Base-by-base conservation (phyloP, 345 rosid genomes). In the Hibiscus syriacus region DNA sequence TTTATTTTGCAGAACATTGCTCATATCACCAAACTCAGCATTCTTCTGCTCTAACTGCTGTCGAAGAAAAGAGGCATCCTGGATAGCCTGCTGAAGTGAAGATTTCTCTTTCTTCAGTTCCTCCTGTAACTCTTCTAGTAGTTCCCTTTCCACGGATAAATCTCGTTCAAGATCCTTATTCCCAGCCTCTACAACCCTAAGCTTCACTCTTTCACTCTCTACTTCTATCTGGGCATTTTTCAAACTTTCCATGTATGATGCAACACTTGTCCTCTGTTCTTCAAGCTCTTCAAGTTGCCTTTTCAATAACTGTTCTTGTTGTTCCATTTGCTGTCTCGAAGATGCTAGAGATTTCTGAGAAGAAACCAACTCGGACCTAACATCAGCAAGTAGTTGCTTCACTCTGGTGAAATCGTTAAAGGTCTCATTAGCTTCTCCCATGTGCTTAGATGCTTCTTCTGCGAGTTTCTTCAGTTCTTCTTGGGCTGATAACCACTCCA, bases 221-320 rank as follows among this genome's bases (percentile, higher is more conserved):
- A 93, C 88, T 82, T 88, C 92, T 69, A 71, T 73, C 73, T 79
- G 84, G 70, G 89, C 94, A 73, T 86, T 82, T 72, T 77, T 84
- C 82, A 90, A 75, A 78, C 78, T 84, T 52, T 78, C 81, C 86
- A 83, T 78, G 79, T 90, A 86, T 29, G 85, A 77, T 30, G 55
- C 34, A 61, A 88, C 71, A 68, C 85, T 53, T 64, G 54, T 78
- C 84, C 82, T 50, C 26, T 50, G 55, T 50, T 50, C 55, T 50
- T 50, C 55, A 50, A 50, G 55, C 55, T 50, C 55, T 9, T 19
- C 13, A 22, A 50, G 55, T 20, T 50, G 55, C 55, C 9, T 50
- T 50, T 50, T 77, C 20, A 92, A 75, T 62, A 81, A 66, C 62
- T 53, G 69, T 58, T 82, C 92, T 46, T 84, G 89, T 70, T 85